Conservation (phyloP, 2,329 filamentous ascomycete genomes). For the Phyllachora maydis region DNA sequence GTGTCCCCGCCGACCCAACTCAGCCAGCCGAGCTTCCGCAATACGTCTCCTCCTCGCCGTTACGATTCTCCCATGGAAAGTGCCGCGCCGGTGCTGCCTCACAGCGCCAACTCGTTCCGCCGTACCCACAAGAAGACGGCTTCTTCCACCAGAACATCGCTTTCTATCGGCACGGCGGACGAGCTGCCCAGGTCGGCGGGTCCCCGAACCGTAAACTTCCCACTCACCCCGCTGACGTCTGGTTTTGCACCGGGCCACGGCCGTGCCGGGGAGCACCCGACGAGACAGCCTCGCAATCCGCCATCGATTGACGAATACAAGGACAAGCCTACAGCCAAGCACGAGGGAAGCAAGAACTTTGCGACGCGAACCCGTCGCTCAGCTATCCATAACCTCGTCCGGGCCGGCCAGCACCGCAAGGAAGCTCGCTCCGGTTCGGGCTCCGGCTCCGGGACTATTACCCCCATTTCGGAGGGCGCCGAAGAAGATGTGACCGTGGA, state of each 20-base stretch:
- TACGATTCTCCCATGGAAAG: constrained; percentile 46
- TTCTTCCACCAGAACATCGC: constrained; percentile 35
- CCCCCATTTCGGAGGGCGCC: constrained; percentile 67
- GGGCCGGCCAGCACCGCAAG: constrained; percentile 74
- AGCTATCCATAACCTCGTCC: constrained; percentile 78
- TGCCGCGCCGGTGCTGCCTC: constrained; percentile 54
- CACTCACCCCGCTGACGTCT: constrained; percentile 60
- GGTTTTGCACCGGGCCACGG: constrained; percentile 76
- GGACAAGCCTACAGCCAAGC: constrained; percentile 73
- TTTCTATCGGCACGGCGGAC: constrained; percentile 21
- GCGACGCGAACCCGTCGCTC: constrained; percentile 78
- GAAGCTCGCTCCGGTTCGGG: constrained; percentile 48
- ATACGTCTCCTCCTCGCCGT: constrained; percentile 44
- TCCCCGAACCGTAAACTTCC: constrained; percentile 64
- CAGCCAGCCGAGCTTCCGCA: constrained; percentile 31
- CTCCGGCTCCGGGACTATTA: constrained; percentile 68
- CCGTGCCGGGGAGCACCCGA: constrained; percentile 83
- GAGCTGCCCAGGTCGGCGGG: constrained; percentile 36
- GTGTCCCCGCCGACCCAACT: constrained; percentile 60
- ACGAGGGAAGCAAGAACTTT: constrained; percentile 97
- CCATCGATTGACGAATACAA: constrained; percentile 81
- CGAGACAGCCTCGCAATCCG: constrained; percentile 81
- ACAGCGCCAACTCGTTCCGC: constrained; percentile 80
- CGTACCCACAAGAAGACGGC: constrained; percentile 82
- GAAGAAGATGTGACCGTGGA: constrained; percentile 41